A percentile compares a stretch with the other conserved stretches of the same genome.
Conservation (phyloP, 2,329 filamentous ascomycete genomes). For the Thielaviopsis ethacetica region DNA sequence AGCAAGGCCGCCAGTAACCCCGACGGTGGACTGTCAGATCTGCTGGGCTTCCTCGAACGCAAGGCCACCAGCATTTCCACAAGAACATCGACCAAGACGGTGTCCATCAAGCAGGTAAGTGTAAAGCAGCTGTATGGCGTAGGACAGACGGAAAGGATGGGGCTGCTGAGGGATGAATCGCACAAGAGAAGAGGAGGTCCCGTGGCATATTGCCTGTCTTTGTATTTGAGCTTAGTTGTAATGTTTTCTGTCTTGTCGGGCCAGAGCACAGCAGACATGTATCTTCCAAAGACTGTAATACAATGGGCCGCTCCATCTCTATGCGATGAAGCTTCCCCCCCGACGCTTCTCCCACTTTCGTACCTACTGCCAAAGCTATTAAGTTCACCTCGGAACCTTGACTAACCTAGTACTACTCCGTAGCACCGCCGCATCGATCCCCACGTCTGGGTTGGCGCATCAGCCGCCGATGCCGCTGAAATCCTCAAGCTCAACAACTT, state of each 20-base stretch:
- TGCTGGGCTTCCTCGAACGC: conserved; percentile 54
- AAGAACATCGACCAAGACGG: conserved; percentile 26
- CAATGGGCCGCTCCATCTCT: conserved; percentile 5
- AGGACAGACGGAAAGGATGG: conserved; percentile 19
- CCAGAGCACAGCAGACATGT: conserved; percentile 1
- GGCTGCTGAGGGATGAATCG: not conserved
- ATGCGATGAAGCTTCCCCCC: not conserved
- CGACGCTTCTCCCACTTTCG: not conserved
- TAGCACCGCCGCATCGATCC: conserved; percentile 46
- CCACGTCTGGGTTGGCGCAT: conserved; percentile 50
- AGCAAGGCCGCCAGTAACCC: conserved; percentile 52
- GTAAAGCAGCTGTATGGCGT: conserved; percentile 9
- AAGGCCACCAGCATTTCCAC: conserved; percentile 44
- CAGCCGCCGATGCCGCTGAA: conserved; percentile 44
- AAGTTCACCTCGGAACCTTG: conserved; percentile 23
- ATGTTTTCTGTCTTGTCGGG: conserved; percentile 9
- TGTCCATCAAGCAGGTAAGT: conserved; percentile 69
- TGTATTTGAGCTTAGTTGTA: conserved; percentile 16
- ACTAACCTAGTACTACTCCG: conserved; percentile 53
- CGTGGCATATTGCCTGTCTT: conserved; percentile 17
- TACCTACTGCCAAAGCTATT: not conserved
- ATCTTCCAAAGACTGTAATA: conserved; percentile 2
- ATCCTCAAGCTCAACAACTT: conserved; percentile 54
- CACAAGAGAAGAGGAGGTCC: conserved; percentile 2
- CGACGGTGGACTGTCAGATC: conserved; percentile 48